These are phyloP conservation scores for Penicillium sp. DNA, from an alignment of 2,329 filamentous ascomycete genomes.

Conservation along the genomic window DNA sequence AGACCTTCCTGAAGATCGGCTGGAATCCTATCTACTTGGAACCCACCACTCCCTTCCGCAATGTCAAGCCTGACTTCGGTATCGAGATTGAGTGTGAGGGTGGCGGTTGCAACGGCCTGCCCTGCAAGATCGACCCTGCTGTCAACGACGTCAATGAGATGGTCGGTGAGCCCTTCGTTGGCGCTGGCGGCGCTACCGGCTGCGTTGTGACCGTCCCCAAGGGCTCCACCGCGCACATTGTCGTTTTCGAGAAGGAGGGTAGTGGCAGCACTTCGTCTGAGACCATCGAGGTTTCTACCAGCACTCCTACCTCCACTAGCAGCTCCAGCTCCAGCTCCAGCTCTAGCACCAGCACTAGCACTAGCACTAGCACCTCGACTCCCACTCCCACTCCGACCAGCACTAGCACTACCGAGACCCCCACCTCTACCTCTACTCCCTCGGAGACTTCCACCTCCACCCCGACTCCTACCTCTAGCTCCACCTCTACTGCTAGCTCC, in stretches of 20 bases:
- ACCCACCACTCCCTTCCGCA: conserved; percentile 50
- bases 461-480: conserved; percentile 1
- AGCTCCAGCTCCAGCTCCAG: conserved; percentile 12
- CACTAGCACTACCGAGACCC: conserved; percentile 14
- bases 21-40: conserved; percentile 73
- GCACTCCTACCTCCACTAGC: conserved; percentile 8
- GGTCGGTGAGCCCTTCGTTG: conserved; percentile 54
- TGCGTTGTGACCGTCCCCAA: conserved; percentile 73
- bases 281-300: conserved; percentile 12
- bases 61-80: conserved; percentile 62
- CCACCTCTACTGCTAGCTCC: conserved; percentile 6
- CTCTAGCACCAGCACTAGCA: conserved; percentile 11
- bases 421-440: conserved; percentile 19
- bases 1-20: conserved; percentile 71
- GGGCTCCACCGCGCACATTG: conserved; percentile 64
- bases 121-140: conserved; percentile 67
- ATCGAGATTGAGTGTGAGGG: conserved; percentile 67
- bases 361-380: conserved; percentile 6
- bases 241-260: conserved; percentile 52
- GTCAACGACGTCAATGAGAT: conserved; percentile 58
- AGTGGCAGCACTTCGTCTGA: conserved; percentile 12
- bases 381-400: conserved; percentile 14
- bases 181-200: conserved; percentile 67
- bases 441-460: conserved; percentile 7
- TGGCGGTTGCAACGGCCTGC: conserved; percentile 67